Base-by-base conservation (phyloP, 257 asterid genomes). In the Solanum chilense region DNA sequence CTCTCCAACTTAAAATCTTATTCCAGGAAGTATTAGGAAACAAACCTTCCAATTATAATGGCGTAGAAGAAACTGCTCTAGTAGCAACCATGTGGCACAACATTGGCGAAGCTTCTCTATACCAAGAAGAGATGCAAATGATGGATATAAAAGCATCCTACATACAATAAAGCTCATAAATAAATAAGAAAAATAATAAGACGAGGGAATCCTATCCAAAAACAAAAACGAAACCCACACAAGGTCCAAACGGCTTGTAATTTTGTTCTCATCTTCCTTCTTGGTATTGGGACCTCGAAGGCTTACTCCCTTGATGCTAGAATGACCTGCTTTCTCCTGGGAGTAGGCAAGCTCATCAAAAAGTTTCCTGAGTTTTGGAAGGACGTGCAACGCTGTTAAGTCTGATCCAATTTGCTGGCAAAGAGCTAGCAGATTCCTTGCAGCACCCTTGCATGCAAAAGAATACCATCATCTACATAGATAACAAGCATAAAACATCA, bases 61-160 rank as follows among this genome's bases (percentile, higher is more conserved):
- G 81, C 96, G 94, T 86, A 95, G 92, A 90, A 97, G 98, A 92
- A 93, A 93, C 90, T 97, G 98, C 94, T 97, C 99, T 73, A 94
- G 96, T 88, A 94, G 95, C 93, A 97, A 91, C 99, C 99, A 97
- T 47, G 98, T 93, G 37, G 97, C 91, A 94, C 98, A 97, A 89
- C 96, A 92, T 88, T 93, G 98, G 87, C 99, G 99, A 84, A 97
- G 99, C 92, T 93, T 97, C 95, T 97, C 98, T 90, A 95, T 95
- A 85, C 99, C 99, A 90, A 97, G 97, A 82, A 97, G 91, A 85
- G 95, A 94, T 86, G 99, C 99, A 89, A 97, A 93, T 85, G 93
- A 91, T 89, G 99, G 98, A 91, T 97, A 97, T 89, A 97, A 89
- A 86, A 94, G 87, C 86, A 95, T 90, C 94, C 99, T 97, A 96